Conservation (phyloP, 768 basidiomycete genomes). For the Pleurotus giganteus region DNA sequence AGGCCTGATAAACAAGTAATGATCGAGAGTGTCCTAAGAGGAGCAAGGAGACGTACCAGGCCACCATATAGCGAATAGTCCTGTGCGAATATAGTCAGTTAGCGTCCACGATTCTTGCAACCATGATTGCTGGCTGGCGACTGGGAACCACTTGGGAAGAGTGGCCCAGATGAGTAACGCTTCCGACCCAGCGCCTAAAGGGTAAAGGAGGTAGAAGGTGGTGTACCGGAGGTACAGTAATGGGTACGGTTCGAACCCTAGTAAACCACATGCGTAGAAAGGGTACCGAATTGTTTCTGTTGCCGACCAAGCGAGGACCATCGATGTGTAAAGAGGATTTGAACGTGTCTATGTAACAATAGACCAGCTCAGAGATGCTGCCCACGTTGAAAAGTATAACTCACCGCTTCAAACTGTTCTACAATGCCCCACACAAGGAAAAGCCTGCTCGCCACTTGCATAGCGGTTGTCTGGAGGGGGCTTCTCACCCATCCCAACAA, state of each 20-base stretch:
- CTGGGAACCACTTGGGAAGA: constrained; percentile 50
- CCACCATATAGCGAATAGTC: constrained; percentile 82
- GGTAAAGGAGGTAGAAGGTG: constrained; percentile 92
- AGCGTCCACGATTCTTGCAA: constrained; percentile 47
- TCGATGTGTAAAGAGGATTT: constrained; percentile 81
- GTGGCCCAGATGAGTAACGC: constrained; percentile 80
- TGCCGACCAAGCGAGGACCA: constrained; percentile 90
- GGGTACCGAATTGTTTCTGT: constrained; percentile 92
- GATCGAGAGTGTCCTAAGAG: neutral
- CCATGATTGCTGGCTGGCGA: constrained; percentile 41
- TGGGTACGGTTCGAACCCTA: constrained; percentile 47
- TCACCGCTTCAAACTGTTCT: constrained; percentile 58
- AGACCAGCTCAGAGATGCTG: neutral
- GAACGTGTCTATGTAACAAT: constrained; percentile 54
- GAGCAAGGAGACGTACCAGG: constrained; percentile 52
- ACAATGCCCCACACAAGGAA: constrained; percentile 86
- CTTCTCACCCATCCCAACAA: constrained; percentile 77
- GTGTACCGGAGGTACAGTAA: constrained; percentile 85
- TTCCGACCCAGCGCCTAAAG: constrained; percentile 88
- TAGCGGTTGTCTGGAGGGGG: constrained; percentile 67
- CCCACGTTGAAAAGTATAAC: constrained; percentile 19
- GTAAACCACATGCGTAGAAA: constrained; percentile 74
- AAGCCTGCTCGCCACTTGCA: constrained; percentile 80
- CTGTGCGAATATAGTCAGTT: constrained; percentile 55
- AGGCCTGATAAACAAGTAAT: constrained; percentile 31